These are phyloP conservation scores for Cyclotella choctawhatcheeana DNA, from an alignment of 108 stramenopile genomes.

Conservation along the genomic window DNA sequence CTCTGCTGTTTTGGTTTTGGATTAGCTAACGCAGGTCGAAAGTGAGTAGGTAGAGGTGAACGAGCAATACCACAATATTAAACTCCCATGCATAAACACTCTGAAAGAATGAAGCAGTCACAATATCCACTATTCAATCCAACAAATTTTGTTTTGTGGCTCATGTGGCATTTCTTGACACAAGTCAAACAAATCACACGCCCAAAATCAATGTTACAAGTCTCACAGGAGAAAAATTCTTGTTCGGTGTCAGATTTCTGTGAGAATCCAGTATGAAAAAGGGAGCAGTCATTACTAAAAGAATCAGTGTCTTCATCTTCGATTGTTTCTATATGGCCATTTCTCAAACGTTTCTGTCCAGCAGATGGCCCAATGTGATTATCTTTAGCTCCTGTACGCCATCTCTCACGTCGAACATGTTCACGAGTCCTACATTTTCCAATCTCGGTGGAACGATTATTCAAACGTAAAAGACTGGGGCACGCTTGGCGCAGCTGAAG, in stretches of 20 bases:
- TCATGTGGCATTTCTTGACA: conserved; percentile 16
- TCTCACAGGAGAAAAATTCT: conserved; percentile 26
- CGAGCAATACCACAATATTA: too few relatives aligned
- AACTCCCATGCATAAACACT: conserved; percentile 1
- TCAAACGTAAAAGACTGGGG: conserved; percentile 24
- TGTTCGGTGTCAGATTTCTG: conserved; percentile 7
- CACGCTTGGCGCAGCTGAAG: not conserved
- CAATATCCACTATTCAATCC: conserved; percentile 26
- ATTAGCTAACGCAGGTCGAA: too few relatives aligned
- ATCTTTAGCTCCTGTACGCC: conserved; percentile 22
- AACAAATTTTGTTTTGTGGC: conserved; percentile 15
- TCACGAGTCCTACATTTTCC: conserved; percentile 1
- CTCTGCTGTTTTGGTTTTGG: too few relatives aligned
- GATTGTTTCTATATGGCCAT: not conserved
- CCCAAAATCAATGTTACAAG: conserved; percentile 25
- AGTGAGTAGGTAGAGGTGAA: too few relatives aligned
- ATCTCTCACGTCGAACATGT: conserved; percentile 1
- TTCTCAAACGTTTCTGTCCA: not conserved
- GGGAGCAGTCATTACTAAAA: conserved; percentile 12
- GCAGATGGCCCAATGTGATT: not conserved
- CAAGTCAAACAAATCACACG: conserved; percentile 23
- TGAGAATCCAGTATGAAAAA: conserved; percentile 23
- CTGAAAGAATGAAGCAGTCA: conserved; percentile 11
- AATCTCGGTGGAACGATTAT: conserved; percentile 26
- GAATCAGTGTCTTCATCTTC: not conserved